Percentiles rank a stretch among this genome's conserved stretches.
Evolutionary conservation across 2,329 filamentous ascomycete genomes (phyloP).

Genomic region (Colletotrichum spaethianum): DNA sequence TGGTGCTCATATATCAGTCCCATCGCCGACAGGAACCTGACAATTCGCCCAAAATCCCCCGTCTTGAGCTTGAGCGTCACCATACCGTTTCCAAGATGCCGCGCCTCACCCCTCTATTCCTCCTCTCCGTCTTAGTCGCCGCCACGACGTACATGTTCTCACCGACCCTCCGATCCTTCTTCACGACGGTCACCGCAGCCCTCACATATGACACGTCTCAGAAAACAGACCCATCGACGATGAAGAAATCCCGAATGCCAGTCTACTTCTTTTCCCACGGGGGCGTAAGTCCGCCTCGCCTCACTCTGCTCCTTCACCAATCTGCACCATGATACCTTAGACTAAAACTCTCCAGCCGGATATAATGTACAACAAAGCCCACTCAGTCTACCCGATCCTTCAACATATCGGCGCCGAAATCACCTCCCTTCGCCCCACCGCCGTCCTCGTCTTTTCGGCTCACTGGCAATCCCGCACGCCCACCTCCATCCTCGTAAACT

Average conservation of each 20-base stretch:
- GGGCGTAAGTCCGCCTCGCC: conserved; percentile 54
- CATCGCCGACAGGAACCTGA: background rate
- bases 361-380: conserved; percentile 77
- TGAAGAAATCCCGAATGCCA: conserved; percentile 47
- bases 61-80: background rate
- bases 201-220: background rate
- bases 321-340: background rate
- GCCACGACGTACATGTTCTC: conserved; percentile 14
- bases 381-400: conserved; percentile 77
- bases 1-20: background rate
- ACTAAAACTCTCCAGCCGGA: conserved; percentile 63
- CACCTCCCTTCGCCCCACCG: conserved; percentile 78
- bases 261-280: conserved; percentile 67
- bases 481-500: conserved; percentile 74
- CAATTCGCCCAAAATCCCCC: background rate
- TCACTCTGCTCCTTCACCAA: background rate
- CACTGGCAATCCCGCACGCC: conserved; percentile 77
- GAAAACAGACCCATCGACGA: background rate
- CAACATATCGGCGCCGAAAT: conserved; percentile 78
- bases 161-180: background rate
- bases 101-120: conserved; percentile 16
- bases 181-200: background rate
- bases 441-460: conserved; percentile 82
- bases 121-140: conserved; percentile 19
- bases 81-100: background rate